Base-by-base conservation (phyloP, 495 filamentous ascomycete species). In the Hypoxylon perforatum region DNA sequence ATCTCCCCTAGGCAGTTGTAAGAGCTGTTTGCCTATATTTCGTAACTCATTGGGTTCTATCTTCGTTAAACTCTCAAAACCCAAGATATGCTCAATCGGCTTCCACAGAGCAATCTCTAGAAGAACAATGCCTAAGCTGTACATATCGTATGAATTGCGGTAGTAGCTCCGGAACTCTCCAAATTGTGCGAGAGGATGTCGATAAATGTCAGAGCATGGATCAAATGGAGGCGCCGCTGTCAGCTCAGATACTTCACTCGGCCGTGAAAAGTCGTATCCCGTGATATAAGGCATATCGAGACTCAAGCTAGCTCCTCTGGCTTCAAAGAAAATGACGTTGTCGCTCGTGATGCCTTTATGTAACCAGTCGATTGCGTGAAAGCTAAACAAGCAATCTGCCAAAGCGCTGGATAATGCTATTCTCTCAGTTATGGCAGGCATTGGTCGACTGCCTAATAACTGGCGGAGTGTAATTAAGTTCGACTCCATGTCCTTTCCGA, bases 301-400 rank as follows among this genome's bases (percentile, higher is more conserved):
- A 21, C 6, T 46, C n/a, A 12, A 12, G 10, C 28, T 12, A 7
- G 19, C 17, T 10, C 4, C 11, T 12, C 17, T 30, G 15, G 60
- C 64, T 18, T 57, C 60, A 61, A 87, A 77, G 70, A 87, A 86
- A 12, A 87, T 52, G 39, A 87, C 76, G 56, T 84, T 85, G 33
- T 82, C 74, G 47, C 77, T 81, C 22, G 83, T 79, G 0, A 88
- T 67, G 2, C 82, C 82, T 67, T 87, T 88, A 75, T 87, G 86
- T 22, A 87, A 69, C 85, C 84, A 88, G 49, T 84, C 82, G 1
- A 86, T 81, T 0, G 82, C 76, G 49, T 88, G 85, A 0, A 88
- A 73, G 39, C 73, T 64, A 22, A 57, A 57, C 21, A 46, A 25
- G 46, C 56, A 59, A 18, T 47, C 44, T 7, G 44, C 44, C 44